phyloP scores from a whole-genome alignment of 2,329 filamentous ascomycete species.

The Pestalotiopsis sp. region DNA sequence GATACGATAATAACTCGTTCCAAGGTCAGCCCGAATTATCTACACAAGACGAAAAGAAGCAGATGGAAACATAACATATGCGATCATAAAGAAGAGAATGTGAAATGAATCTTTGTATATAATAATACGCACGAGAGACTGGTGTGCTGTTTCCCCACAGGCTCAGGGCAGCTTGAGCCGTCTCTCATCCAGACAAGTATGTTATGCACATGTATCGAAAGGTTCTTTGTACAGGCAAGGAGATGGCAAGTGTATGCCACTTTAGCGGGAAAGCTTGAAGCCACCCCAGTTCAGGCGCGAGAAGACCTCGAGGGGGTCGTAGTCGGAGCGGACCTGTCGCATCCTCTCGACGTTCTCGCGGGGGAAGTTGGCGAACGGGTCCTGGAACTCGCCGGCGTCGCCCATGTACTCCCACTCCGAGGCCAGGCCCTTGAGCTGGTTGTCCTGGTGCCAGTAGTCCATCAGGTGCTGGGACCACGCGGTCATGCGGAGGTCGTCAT shows the following conservation, averaged over 20 bases:
- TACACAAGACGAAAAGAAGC: no score
- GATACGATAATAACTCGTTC: not conserved
- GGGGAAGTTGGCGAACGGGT: conserved; percentile 13
- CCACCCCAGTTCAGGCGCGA: conserved; percentile 9
- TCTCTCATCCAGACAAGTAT: no score
- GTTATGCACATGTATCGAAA: no score
- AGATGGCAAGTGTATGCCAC: no score
- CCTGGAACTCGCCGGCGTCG: conserved; percentile 37
- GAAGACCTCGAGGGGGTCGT: conserved; percentile 3
- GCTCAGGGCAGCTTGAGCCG: no score
- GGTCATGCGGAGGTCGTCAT: conserved; percentile 1
- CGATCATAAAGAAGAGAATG: no score
- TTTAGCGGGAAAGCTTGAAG: conserved; percentile 7
- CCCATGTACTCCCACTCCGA: conserved; percentile 43
- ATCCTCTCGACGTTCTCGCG: not conserved
- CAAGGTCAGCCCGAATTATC: not conserved
- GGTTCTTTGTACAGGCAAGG: no score
- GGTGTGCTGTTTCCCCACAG: no score
- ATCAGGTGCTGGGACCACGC: not conserved
- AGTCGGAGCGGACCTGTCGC: not conserved
- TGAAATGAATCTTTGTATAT: no score
- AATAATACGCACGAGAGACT: no score
- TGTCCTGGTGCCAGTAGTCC: conserved; percentile 8
- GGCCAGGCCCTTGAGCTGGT: conserved; percentile 27
- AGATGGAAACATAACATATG: no score